These are phyloP conservation scores for Cercospora beticola DNA, from an alignment of 2,329 filamentous ascomycete species.

Conservation along the genomic window DNA sequence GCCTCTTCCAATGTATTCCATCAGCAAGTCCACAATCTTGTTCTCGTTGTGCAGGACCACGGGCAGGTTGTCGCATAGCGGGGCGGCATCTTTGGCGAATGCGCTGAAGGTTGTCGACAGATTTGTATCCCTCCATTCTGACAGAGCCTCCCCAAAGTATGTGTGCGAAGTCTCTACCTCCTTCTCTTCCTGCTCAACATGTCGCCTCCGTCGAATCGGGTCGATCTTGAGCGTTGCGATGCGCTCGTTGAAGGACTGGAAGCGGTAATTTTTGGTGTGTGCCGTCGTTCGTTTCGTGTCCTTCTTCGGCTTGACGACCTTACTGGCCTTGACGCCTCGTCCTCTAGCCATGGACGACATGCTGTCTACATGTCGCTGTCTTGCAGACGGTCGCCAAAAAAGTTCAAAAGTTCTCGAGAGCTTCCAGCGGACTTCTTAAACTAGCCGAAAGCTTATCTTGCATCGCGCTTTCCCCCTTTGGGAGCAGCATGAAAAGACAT, in stretches of 20 bases:
- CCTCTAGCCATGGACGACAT: conserved; percentile 49
- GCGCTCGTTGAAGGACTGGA: conserved; percentile 87
- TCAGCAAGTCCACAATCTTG: conserved; percentile 75
- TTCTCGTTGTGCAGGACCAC: conserved; percentile 90
- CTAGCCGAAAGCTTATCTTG: conserved; percentile 3
- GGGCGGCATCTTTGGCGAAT: conserved; percentile 72
- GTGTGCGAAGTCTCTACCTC: conserved; percentile 80
- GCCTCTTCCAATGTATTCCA: conserved; percentile 71
- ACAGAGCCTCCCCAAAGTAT: conserved; percentile 77
- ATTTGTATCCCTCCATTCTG: conserved; percentile 91
- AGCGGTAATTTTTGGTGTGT: conserved; percentile 81
- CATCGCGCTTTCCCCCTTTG: neutral
- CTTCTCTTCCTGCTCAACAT: conserved; percentile 60
- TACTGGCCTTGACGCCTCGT: conserved; percentile 32
- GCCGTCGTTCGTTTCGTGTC: conserved; percentile 61
- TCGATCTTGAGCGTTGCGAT: conserved; percentile 92
- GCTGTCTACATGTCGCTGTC: conserved; percentile 25
- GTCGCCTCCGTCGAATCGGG: conserved; percentile 81
- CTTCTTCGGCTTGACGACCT: conserved; percentile 60
- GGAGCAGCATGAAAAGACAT: neutral
- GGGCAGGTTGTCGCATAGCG: conserved; percentile 83
- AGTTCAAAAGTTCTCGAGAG: conserved; percentile 9
- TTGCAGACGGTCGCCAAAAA: conserved; percentile 8
- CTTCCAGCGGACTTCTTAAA: neutral
- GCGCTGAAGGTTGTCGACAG: conserved; percentile 75